Percentiles rank a stretch among this genome's conserved stretches.
These are phyloP conservation scores for Monilinia fructigena DNA, from an alignment of 2,329 filamentous ascomycete genomes.

Conservation along the genomic window DNA sequence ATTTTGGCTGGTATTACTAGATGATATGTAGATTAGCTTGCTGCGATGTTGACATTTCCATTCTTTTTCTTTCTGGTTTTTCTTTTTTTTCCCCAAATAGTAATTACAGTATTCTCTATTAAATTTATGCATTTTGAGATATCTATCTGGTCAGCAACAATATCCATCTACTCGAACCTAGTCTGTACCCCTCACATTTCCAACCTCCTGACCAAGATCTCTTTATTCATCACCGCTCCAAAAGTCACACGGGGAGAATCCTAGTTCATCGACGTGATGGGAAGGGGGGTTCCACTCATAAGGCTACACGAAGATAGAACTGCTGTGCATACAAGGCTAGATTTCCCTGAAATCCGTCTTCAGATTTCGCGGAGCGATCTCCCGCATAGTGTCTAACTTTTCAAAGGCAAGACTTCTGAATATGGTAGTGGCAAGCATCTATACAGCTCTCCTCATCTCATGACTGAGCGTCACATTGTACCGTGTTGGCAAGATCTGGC, in stretches of 20 bases:
- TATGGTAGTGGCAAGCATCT: constrained; percentile 17
- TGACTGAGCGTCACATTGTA: constrained; percentile 1
- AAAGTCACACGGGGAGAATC: constrained; percentile 13
- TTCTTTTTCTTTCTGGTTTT: neutral
- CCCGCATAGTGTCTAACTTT: constrained; percentile 15
- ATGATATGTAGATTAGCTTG: constrained; percentile 6
- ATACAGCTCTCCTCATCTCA: constrained; percentile 24
- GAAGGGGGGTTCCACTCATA: constrained; percentile 24
- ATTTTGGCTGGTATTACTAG: constrained; percentile 4
- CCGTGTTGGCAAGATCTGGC: constrained; percentile 4
- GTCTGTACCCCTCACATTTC: constrained; percentile 12
- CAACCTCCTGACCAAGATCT: constrained; percentile 17
- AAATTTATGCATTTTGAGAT: neutral
- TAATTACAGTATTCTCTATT: too few relatives aligned
- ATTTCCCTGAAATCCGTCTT: constrained; percentile 12
- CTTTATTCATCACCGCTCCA: constrained; percentile 2
- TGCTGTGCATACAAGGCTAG: constrained; percentile 22
- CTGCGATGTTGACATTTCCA: neutral
- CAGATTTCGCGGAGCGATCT: constrained; percentile 20
- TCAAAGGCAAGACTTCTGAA: constrained; percentile 12
- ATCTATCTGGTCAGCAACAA: neutral
- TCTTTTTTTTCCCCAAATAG: neutral
- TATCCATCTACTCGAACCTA: neutral
- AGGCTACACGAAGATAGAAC: constrained; percentile 22
- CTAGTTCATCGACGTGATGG: neutral